phyloP scores from a whole-genome alignment of 768 basidiomycete genomes.

The Gymnopilus dilepis region DNA sequence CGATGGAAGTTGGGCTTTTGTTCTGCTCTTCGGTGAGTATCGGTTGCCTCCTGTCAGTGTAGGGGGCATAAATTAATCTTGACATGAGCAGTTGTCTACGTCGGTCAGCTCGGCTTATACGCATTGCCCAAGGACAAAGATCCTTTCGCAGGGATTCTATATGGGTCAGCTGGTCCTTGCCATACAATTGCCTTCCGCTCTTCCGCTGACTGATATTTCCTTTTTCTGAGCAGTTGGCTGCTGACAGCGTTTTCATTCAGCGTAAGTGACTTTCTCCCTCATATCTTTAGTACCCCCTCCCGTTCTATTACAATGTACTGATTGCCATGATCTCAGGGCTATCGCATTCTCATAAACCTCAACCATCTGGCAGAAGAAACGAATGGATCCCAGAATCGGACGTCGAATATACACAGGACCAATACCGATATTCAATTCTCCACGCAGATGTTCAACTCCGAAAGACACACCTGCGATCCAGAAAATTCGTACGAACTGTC shows the following conservation, averaged over 20 bases:
- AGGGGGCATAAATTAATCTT: background rate
- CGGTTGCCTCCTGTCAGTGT: background rate
- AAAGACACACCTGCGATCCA: conserved; percentile 2
- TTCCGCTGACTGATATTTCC: background rate
- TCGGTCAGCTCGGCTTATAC: conserved; percentile 32
- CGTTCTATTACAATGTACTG: background rate
- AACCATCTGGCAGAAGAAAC: conserved; percentile 30
- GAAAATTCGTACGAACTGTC: conserved; percentile 31
- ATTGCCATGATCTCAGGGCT: conserved; percentile 30
- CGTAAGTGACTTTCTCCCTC: conserved; percentile 24
- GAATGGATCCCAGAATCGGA: conserved; percentile 11
- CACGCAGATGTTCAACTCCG: conserved; percentile 25
- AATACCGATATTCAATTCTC: conserved; percentile 37
- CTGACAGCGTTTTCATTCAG: conserved; percentile 40
- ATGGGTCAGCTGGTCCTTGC: conserved; percentile 29
- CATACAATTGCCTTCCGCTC: background rate
- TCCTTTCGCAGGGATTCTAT: conserved; percentile 36
- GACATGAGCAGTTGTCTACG: conserved; percentile 28
- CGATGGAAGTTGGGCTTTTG: conserved; percentile 52
- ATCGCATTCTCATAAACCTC: conserved; percentile 42
- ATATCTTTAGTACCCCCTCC: background rate
- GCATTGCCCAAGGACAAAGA: conserved; percentile 29
- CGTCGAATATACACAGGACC: conserved; percentile 28
- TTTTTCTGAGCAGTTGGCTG: conserved; percentile 34
- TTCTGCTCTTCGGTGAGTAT: conserved; percentile 42